phyloP scores from a whole-genome alignment of 306 rosid species.

The Malus orientalis region DNA sequence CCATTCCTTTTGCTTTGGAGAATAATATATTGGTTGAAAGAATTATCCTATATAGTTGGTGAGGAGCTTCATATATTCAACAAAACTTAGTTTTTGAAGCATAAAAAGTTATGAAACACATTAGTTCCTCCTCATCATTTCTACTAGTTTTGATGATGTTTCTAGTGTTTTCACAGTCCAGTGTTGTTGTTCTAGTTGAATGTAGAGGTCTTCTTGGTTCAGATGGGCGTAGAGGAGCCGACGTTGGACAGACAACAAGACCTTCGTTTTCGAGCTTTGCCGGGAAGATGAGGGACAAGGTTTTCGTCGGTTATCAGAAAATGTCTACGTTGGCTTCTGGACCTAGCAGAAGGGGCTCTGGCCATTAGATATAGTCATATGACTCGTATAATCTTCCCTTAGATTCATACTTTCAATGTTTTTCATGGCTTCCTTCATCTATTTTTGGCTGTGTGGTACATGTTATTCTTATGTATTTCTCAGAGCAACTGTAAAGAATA shows the following conservation, averaged over 20 bases:
- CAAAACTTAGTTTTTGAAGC: not conserved
- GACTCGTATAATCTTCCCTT: not conserved
- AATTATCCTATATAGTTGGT: constrained; percentile 5
- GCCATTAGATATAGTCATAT: constrained; percentile 37
- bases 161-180: constrained; percentile 19
- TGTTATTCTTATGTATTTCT: not conserved
- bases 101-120: constrained; percentile 34
- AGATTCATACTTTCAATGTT: not conserved
- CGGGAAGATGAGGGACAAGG: constrained; percentile 7
- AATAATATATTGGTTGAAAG: constrained; percentile 19
- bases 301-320: constrained; percentile 22
- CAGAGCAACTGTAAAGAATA: not conserved
- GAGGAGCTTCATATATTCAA: not conserved
- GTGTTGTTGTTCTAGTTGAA: constrained; percentile 16
- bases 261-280: not conserved
- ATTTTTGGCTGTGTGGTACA: not conserved
- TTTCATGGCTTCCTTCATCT: not conserved
- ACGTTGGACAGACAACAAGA: not conserved
- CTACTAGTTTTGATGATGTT: constrained; percentile 22
- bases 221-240: not conserved
- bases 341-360: constrained; percentile 76
- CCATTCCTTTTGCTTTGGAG: constrained; percentile 30
- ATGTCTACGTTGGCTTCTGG: constrained; percentile 62
- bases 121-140: constrained; percentile 6
- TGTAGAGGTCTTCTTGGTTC: constrained; percentile 30